Conservation (phyloP, 352 stramenopile genomes). For the Pythium rishiriense region DNA sequence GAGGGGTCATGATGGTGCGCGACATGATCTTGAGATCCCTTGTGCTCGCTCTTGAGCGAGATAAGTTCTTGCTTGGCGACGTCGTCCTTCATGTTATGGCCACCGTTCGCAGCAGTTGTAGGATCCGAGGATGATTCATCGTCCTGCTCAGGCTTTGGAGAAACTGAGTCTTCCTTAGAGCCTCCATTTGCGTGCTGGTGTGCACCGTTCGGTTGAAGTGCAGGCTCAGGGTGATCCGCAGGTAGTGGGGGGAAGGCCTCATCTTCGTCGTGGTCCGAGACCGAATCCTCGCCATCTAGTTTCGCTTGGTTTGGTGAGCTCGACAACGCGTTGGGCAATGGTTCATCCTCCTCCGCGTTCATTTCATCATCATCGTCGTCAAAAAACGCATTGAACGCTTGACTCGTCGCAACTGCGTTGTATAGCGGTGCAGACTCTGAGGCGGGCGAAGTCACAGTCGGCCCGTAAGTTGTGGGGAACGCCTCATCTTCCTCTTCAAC, state of each 20-base stretch:
- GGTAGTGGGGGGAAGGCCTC: constrained; percentile 32
- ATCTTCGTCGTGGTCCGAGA: constrained; percentile 31
- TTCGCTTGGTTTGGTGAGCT: neutral
- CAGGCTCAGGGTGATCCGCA: neutral
- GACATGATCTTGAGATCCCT: neutral
- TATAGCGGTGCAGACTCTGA: constrained; percentile 35
- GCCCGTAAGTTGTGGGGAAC: constrained; percentile 56
- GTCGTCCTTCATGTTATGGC: neutral
- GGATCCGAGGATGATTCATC: too few species aligned
- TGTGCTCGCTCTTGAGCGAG: too few species aligned
- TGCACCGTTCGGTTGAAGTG: neutral
- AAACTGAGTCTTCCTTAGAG: neutral
- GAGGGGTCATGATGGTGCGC: neutral
- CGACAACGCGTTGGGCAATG: constrained; percentile 30
- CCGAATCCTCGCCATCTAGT: neutral
- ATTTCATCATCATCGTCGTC: constrained; percentile 50
- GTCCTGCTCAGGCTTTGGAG: too few species aligned
- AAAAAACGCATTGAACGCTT: constrained; percentile 77
- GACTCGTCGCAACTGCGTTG: constrained; percentile 59
- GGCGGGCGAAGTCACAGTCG: constrained; percentile 8
- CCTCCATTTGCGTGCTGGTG: neutral
- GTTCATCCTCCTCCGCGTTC: constrained; percentile 58
- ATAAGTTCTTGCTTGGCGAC: neutral
- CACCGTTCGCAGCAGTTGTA: too few species aligned
- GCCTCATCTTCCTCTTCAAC: constrained; percentile 79